These are phyloP conservation scores for Ogataea haglerorum DNA, from an alignment of 805 yeast species.

Conservation along the genomic window DNA sequence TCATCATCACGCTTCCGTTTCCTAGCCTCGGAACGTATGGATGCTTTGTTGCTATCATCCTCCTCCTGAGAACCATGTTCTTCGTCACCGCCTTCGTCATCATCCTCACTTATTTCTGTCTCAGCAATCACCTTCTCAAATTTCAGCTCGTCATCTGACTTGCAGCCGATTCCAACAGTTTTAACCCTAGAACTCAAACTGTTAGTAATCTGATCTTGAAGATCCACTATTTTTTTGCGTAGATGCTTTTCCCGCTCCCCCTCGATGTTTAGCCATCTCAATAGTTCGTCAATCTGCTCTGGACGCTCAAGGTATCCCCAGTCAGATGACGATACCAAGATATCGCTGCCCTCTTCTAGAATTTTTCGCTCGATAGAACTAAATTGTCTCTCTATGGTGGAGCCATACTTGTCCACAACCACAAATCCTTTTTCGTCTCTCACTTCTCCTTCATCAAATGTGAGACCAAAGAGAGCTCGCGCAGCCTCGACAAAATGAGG, in stretches of 20 bases:
- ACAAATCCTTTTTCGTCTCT: conserved; percentile 22
- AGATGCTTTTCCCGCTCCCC: conserved; percentile 71
- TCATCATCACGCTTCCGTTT: conserved; percentile 27
- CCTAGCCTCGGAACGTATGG: conserved; percentile 11
- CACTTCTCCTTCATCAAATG: conserved; percentile 27
- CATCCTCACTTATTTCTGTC: conserved; percentile 38
- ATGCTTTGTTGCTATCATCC: conserved; percentile 21
- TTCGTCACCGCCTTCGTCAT: conserved; percentile 21
- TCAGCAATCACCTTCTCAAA: conserved; percentile 39
- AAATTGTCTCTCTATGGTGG: conserved; percentile 29
- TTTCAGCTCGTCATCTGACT: conserved; percentile 41
- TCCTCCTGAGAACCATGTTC: too few relatives aligned
- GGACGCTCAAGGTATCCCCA: conserved; percentile 73
- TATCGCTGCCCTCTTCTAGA: conserved; percentile 62
- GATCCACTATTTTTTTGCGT: conserved; percentile 53
- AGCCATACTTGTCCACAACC: conserved; percentile 38
- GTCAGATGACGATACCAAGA: conserved; percentile 45
- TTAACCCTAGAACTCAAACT: conserved; percentile 59
- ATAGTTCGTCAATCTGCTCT: conserved; percentile 52
- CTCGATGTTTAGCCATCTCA: conserved; percentile 69
- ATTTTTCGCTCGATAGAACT: conserved; percentile 53
- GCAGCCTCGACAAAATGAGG: conserved; percentile 25
- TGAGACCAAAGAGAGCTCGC: conserved; percentile 30
- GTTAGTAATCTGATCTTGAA: conserved; percentile 49
- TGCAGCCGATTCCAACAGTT: conserved; percentile 44